Conservation (phyloP, 371 early-diverging fungal species). For the Saksenaea oblongispora region DNA sequence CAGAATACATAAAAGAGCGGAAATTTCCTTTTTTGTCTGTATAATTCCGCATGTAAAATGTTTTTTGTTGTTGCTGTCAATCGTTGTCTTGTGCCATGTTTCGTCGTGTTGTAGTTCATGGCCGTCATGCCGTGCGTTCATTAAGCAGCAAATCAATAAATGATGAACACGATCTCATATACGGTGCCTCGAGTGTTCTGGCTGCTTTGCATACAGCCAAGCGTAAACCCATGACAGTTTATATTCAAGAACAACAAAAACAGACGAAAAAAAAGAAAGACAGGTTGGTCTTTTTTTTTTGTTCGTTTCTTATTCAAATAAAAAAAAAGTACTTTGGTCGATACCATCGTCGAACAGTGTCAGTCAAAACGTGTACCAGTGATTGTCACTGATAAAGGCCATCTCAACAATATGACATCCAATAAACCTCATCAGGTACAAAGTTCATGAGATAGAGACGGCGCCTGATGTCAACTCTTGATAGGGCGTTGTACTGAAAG, state of each 20-base stretch:
- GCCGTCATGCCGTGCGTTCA: not conserved
- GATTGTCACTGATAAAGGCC: slow-evolving; percentile 19
- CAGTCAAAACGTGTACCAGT: slow-evolving; percentile 11
- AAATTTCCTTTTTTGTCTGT: no score
- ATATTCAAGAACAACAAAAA: slow-evolving; percentile 13
- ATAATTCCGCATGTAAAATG: no score
- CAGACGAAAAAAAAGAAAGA: slow-evolving; percentile 6
- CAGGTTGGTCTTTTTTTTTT: not conserved
- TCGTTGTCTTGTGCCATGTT: not conserved
- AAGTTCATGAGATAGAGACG: not conserved
- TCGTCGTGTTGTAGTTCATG: not conserved
- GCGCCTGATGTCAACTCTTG: not conserved
- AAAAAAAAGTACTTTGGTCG: slow-evolving; percentile 5
- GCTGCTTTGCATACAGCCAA: slow-evolving; percentile 16
- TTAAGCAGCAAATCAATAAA: not conserved
- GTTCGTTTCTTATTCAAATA: not conserved
- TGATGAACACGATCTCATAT: slow-evolving; percentile 5
- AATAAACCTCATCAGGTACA: slow-evolving; percentile 31
- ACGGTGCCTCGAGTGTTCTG: slow-evolving; percentile 22
- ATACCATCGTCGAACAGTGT: slow-evolving; percentile 10
- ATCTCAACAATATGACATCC: slow-evolving; percentile 25
- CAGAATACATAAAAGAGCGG: no score
- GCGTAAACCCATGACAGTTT: slow-evolving; percentile 6
- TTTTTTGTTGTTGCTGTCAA: no score
- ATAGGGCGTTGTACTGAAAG: slow-evolving; percentile 23